Conservation (phyloP, 805 yeast species). For the Ogataea henricii region DNA sequence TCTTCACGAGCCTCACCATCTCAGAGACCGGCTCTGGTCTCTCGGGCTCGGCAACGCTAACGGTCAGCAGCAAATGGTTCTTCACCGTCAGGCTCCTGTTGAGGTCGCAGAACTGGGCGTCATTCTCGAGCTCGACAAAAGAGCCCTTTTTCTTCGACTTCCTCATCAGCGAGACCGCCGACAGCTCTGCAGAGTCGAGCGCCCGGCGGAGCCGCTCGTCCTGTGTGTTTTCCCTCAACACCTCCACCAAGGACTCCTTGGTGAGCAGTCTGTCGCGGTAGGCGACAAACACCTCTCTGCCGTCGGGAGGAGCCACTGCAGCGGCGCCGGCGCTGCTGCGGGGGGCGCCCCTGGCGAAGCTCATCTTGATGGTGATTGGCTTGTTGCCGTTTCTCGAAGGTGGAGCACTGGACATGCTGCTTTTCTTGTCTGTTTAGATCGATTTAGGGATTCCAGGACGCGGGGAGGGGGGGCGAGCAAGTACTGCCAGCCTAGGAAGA, state of each 20-base stretch:
- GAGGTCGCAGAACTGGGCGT: constrained; percentile 45
- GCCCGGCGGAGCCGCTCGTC: constrained; percentile 3
- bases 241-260: constrained; percentile 8
- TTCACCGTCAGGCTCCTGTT: constrained; percentile 51
- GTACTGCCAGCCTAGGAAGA: too few species aligned
- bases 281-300: constrained; percentile 1
- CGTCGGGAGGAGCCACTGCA: not conserved
- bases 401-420: constrained; percentile 3
- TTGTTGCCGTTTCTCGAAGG: not conserved
- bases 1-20: constrained; percentile 13
- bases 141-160: constrained; percentile 48
- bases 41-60: constrained; percentile 5
- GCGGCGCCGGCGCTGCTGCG: not conserved
- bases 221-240: not conserved
- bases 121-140: constrained; percentile 41
- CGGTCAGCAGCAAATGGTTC: constrained; percentile 41
- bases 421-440: not conserved
- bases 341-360: not conserved
- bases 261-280: constrained; percentile 1
- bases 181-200: not conserved
- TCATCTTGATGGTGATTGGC: constrained; percentile 6
- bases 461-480: too few species aligned
- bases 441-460: too few species aligned
- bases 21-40: constrained; percentile 11
- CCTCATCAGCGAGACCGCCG: constrained; percentile 30